Evolutionary conservation across 192 early-diverging fungal genomes (phyloP).

Genomic region (Oehlia diaphana): DNA sequence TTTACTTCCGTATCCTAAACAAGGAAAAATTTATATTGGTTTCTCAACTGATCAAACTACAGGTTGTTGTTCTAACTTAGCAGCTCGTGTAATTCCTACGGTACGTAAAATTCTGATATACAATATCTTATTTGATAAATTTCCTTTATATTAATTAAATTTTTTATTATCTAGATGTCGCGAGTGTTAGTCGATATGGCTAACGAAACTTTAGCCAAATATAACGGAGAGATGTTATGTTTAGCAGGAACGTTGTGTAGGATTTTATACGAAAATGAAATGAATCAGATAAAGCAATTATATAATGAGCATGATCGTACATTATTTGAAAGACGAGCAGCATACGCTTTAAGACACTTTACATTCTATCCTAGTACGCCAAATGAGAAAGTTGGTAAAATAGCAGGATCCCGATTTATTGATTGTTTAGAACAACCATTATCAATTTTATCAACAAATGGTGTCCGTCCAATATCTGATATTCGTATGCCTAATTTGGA

Average conservation of each 20-base stretch:
- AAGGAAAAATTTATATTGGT: conserved; percentile 87
- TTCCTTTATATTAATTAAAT: no score
- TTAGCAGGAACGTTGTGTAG: conserved; percentile 73
- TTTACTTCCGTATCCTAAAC: conserved; percentile 69
- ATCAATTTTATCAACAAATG: conserved; percentile 66
- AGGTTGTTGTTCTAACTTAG: conserved; percentile 76
- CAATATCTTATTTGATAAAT: no score
- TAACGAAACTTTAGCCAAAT: conserved; percentile 72
- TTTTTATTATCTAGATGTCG: conserved; percentile 37
- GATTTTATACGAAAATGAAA: conserved; percentile 76
- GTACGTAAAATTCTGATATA: conserved; percentile 25
- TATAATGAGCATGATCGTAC: conserved; percentile 26
- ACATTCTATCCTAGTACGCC: conserved; percentile 72
- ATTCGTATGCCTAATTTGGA: conserved; percentile 64
- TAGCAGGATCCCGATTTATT: conserved; percentile 61
- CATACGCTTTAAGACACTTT: conserved; percentile 67
- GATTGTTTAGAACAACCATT: conserved; percentile 48
- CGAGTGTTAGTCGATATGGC: conserved; percentile 89
- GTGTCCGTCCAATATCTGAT: conserved; percentile 50
- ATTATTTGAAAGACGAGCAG: conserved; percentile 49
- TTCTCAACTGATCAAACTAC: conserved; percentile 92
- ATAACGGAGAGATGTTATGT: conserved; percentile 78
- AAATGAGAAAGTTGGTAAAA: conserved; percentile 59
- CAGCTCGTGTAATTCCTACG: conserved; percentile 84
- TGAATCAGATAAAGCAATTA: conserved; percentile 58